Base-by-base conservation (phyloP, 768 basidiomycete genomes). In the Termitomyces eurrhizus region DNA sequence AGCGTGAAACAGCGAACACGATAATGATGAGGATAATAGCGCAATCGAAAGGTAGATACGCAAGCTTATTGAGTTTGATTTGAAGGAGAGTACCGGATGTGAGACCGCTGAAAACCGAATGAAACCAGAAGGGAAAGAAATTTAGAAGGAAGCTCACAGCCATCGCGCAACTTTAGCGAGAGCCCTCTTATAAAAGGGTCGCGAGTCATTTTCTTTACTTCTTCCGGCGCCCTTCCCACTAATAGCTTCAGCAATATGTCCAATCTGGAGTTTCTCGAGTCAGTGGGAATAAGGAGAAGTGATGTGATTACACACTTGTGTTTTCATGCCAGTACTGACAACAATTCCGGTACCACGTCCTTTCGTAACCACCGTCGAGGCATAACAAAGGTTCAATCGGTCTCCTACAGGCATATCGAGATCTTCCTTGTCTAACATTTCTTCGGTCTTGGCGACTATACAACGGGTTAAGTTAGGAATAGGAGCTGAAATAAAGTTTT, bases 261-360 rank as follows among this genome's bases (percentile, higher is more conserved):
- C 77, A 46, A 78, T 74, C 74, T 77, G 45, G 12, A 14, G 3
- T 29, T n/a, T n/a, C 7, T 3, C 11, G 13, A 61, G 18, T 21
- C 13, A 29, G 32, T 18, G 13, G 37, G 21, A 41, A 39, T 50
- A 14, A 53, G 41, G 21, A 32, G 37, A 29, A 32, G 32, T 14
- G 21, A 49, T 35, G n/a, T 13, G 68, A 69, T 45, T 67, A 71
- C 51, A 73, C 49, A 82, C 78, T 67, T 83, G 80, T 3, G 83
- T 82, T 49, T 73, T 67, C 83, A 84, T 83, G 11, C 76, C 82
- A 21, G 81, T 83, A n/a, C 68, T 72, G 52, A 78, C 72, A 50
- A 79, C 76, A 42, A 85, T 72, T 35, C 79, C 80, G 14, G 75
- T 74, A 4, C 77, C 81, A 37, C 82, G 77, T 49, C 82, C 83